Evolutionary conservation across 1,139 yeast species (phyloP), one percentile per base, ranked within the genome.

Genomic region (Candida labiduridarum): DNA sequence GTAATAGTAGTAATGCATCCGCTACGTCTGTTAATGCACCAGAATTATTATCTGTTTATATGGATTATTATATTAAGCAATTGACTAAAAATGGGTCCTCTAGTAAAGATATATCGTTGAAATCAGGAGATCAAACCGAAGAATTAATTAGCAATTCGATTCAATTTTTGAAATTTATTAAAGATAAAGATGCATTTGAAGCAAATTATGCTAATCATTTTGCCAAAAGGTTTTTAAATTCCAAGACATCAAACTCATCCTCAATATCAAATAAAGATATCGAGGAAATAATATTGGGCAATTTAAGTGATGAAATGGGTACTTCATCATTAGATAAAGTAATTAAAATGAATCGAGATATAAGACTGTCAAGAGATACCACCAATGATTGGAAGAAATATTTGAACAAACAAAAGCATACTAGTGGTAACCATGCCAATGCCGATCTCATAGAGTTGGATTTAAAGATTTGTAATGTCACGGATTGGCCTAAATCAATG

Each of bases 331-430:
- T 96, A 2, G 81, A 88, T 2, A 88, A 87, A 60, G 78, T 92
- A 41, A 94, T 90, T 62, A 91, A 90, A 47, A 94, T 94, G 99
- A 84, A 91, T 60, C 81, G 83, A 58, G 98, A 94, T 63, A 84
- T 92, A 56, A 82, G 82, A 55, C 74, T 80, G 53, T 87, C 96
- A 0, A 75, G 75, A 49, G 91, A 84, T 41, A 66, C 84, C 16
- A 80, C 87, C 35, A 58, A 65, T 7, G 86, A 79, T 19, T 87
- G 87, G 79, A 72, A 65, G 52, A 65, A 59, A 25, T 56, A 60
- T 22, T 22, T 22, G 25, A 22, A 22, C 25, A 22, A 22, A 22
- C 25, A 22, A 22, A 22, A 22, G 25, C 25, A 22, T 22, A 22
- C 25, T 49, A 56, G 56, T 22, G 51, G 55, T n/a, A 52, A 59